Base-by-base conservation (phyloP, 148 eudicot species). In the Agrostemma githago region DNA sequence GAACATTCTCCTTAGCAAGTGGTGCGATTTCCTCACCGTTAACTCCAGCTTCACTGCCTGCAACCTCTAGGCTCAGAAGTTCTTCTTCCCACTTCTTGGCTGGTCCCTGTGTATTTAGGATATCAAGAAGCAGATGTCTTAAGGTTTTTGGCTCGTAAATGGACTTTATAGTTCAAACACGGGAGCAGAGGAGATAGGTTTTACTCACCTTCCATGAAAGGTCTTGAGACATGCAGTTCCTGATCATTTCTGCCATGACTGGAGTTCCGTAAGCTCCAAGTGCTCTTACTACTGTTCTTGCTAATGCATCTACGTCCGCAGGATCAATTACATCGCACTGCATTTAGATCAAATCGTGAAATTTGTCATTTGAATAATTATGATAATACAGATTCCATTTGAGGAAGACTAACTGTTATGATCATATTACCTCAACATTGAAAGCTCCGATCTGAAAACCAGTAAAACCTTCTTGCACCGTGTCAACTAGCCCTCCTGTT, bases 391-490 rank as follows among this genome's bases (percentile, higher is more conserved):
- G 9, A 67, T 7, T 6, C 7, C 37, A 39, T 3, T 69, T 39
- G 17, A 51, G 5, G 62, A 54, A 19, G 62, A 14, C 21, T 26
- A 71, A 46, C 21, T 3, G 11, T 14, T 46, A 5, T 66, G 34
- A 26, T 26, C 37, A 17, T 48, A 8, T 79, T 88, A 94, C 98
- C 44, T 94, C 96, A 6, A 94, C 93, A 71, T 75, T 86, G 71
- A 94, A 94, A 44, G 78, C 91, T 72, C 98, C 98, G 89, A 94
- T 94, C 54, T 92, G 98, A 83, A 94, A 94, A 34, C 98, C 98
- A 2, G 96, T 94, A 69, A 57, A 87, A 34, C 97, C 97, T 88
- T 92, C 98, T 82, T 88, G 84, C 14, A 94, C 96, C 0, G 98
- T 94, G 80, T 94, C 97, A 4, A 92, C 92, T 8, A 94, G 86